Evolutionary conservation across 179 eudicot species (phyloP).

Genomic region (Drosera spatulata): DNA sequence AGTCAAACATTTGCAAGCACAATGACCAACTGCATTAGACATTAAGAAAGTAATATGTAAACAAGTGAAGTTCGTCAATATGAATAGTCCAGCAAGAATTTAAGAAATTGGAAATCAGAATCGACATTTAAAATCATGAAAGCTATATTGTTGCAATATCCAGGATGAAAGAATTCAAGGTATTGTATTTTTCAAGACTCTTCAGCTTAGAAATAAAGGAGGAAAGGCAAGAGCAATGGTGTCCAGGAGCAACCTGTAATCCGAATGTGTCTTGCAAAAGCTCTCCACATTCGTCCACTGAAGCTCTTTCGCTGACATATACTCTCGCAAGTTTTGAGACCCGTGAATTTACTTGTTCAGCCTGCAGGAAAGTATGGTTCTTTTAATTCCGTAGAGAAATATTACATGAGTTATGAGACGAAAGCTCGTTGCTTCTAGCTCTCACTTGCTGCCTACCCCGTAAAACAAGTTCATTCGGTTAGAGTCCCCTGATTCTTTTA

Average conservation of each 20-base stretch:
- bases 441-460: neutral
- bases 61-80: too few species aligned
- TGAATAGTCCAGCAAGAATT: too few species aligned
- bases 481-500: too few species aligned
- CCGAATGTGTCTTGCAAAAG: constrained; percentile 28
- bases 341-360: constrained; percentile 46
- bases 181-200: too few species aligned
- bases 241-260: constrained; percentile 36
- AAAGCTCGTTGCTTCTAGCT: neutral
- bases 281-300: constrained; percentile 58
- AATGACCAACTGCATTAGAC: neutral
- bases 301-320: constrained; percentile 40
- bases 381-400: neutral
- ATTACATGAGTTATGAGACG: neutral
- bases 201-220: neutral
- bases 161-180: too few species aligned
- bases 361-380: constrained; percentile 26
- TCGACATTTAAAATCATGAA: too few species aligned
- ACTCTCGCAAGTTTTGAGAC: constrained; percentile 50
- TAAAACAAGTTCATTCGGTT: too few species aligned
- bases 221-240: neutral
- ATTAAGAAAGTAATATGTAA: too few species aligned
- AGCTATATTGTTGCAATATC: too few species aligned
- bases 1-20: neutral
- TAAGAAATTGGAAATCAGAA: too few species aligned